A percentile compares a stretch with the other conserved stretches of the same genome.
phyloP scores from a whole-genome alignment of 305 asterid genomes.

The Fraxinus xanthoxyloides region DNA sequence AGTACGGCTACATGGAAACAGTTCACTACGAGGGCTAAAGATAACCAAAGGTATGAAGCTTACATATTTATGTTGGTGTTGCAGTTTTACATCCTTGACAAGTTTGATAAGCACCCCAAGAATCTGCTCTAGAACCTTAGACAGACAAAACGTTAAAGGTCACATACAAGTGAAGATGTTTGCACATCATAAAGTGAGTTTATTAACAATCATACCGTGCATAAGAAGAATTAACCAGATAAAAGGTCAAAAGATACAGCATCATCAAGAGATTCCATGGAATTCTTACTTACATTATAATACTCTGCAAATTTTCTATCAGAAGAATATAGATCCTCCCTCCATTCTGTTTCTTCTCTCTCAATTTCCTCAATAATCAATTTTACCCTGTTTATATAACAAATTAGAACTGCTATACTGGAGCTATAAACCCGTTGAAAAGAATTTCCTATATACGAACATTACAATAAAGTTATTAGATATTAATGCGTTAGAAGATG shows the following conservation, averaged over 20 bases:
- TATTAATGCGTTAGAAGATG: background rate
- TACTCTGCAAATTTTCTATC: conserved; percentile 84
- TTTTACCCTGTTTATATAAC: conserved; percentile 48
- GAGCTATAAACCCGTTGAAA: background rate
- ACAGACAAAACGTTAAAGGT: conserved; percentile 24
- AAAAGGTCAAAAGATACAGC: conserved; percentile 11
- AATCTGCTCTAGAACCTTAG: conserved; percentile 91
- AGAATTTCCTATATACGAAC: background rate
- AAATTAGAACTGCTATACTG: conserved; percentile 23
- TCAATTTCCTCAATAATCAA: conserved; percentile 88
- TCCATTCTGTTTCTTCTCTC: conserved; percentile 88
- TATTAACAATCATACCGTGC: background rate
- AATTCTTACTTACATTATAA: conserved; percentile 51
- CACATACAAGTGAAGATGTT: conserved; percentile 3
- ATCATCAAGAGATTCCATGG: conserved; percentile 14
- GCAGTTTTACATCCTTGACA: conserved; percentile 87
- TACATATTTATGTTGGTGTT: conserved; percentile 91
- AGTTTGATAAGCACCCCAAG: conserved; percentile 94
- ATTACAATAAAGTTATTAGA: conserved; percentile 7
- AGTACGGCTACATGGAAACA: background rate
- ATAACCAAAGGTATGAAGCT: conserved; percentile 34
- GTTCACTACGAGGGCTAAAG: background rate
- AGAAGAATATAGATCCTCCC: conserved; percentile 86
- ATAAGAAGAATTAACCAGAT: conserved; percentile 19
- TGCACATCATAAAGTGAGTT: conserved; percentile 3